Base-by-base conservation (phyloP, 2,329 filamentous ascomycete species). In the Hypoxylon sp. region DNA sequence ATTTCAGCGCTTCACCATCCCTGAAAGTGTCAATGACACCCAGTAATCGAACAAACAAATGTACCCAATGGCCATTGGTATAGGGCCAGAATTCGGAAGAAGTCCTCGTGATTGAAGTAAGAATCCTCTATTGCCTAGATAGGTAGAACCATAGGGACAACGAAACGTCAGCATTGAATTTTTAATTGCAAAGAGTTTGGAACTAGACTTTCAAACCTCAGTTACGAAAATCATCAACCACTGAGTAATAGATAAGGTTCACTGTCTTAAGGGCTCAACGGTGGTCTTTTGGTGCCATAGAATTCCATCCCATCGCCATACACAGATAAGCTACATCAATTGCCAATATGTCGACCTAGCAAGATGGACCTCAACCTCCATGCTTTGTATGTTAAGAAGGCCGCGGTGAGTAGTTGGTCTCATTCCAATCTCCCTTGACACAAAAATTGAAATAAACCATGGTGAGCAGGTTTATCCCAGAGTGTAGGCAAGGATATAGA, bases 371-470 rank as follows among this genome's bases (percentile, higher is more conserved):
- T 83, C 86, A 80, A 83, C 85, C 86, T 83, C 87, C 88, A 91
- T 81, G 76, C 78, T 80, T 75, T 75, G n/a, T 72, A 17, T 71
- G 76, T 79, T 77, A 76, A 81, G 83, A 82, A 85, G 84, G 85
- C 83, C 83, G 86, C 85, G 89, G 89, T 92, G 90, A 93, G 90
- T 92, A 89, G 81, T 80, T 80, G 84, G 85, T 79, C 81, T 69
- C 73, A 55, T 68, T 74, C 89, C 81, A 72, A 84, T 94, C 88
- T 94, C 86, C 91, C 91, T 93, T 83, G 86, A 86, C 87, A 88
- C 88, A 88, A 93, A 43, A 93, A 93, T 93, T 91, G 91, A 91
- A 88, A 89, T 85, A 86, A 83, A 89, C 90, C 90, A 93, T 84
- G 82, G 88, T 75, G 85, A 80, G 82, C 81, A 81, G 86, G 89